Conservation (phyloP, 148 eudicot species). For the Pharnaceum exiguum region DNA sequence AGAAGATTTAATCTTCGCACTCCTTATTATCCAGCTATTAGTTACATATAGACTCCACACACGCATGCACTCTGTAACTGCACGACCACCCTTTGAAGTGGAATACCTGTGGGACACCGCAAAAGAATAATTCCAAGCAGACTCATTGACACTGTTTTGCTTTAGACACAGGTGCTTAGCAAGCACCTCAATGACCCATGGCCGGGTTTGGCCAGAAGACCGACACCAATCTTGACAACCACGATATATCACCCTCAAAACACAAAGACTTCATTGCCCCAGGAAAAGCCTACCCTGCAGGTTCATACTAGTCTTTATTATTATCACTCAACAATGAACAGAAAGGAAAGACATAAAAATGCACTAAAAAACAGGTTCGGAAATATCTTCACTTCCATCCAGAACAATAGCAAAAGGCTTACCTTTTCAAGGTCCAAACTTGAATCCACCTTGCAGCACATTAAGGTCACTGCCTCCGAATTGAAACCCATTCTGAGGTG, state of each 20-base stretch:
- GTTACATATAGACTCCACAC: slow-evolving; percentile 12
- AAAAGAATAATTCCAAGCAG: slow-evolving; percentile 6
- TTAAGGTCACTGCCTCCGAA: slow-evolving; percentile 26
- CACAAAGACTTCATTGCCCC: slow-evolving; percentile 4
- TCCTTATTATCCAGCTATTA: slow-evolving; percentile 14
- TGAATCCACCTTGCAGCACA: slow-evolving; percentile 46
- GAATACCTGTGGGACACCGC: slow-evolving; percentile 18
- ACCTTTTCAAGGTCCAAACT: slow-evolving; percentile 54
- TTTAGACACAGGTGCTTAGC: slow-evolving; percentile 23
- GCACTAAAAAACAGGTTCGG: not conserved
- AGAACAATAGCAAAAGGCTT: not conserved
- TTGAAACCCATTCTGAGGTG: slow-evolving; percentile 18
- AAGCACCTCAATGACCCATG: slow-evolving; percentile 23
- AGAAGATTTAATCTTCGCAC: slow-evolving; percentile 1
- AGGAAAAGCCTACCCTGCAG: slow-evolving; percentile 16
- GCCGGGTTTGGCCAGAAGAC: slow-evolving; percentile 20
- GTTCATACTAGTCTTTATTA: not conserved
- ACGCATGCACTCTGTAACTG: not conserved
- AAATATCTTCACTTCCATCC: not conserved
- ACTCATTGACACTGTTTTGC: not conserved
- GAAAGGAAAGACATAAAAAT: not conserved
- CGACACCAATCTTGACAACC: slow-evolving; percentile 14
- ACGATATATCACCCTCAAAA: slow-evolving; percentile 7
- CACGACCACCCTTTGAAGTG: slow-evolving; percentile 13
- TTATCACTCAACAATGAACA: not conserved